Evolutionary conservation across 768 basidiomycete species (phyloP), one percentile per base, ranked within the genome.

Genomic region (Pholiota conissans): DNA sequence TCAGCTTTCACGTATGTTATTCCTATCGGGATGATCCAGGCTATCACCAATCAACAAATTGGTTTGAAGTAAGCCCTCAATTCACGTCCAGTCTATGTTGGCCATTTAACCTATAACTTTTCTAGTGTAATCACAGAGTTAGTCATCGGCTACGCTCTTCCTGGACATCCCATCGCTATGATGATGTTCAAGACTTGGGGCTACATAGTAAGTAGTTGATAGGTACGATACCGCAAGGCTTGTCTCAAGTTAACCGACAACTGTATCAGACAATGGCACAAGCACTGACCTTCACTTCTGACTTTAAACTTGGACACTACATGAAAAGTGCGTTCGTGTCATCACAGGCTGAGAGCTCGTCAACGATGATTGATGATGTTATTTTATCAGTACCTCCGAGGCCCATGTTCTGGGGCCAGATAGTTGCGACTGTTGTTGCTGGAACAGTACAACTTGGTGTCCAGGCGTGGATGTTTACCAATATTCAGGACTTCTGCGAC

Each of bases 21-120:
- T 47, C 91, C 91, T 9, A 84, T 77, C 52, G 76, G 76, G 20
- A 77, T 77, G 81, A 82, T 84, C 61, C 77, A 79, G 63, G 87
- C 88, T 13, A 89, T 90, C 57, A 90, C 89, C 6, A 91, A 90
- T 62, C 87, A 90, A 63, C 83, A 88, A 74, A 78, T 90, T 54
- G 86, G 84, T 37, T 75, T 86, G 52, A 82, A 80, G 82, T 78
- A 59, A 46, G 63, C 13, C n/a, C 50, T 40, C 13, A n/a, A n/a
- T n/a, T n/a, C n/a, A n/a, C n/a, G n/a, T n/a, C 11, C 11, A 22
- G 4, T 5, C 8, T 5, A 7, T 8, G n/a, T 18, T 40, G 20
- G 7, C 7, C 16, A n/a, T n/a, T n/a, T n/a, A 16, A 5, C 7
- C n/a, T 4, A 5, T 18, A 5, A 5, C 4, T 18, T 40, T 11